Conservation (phyloP, 768 basidiomycete genomes). For the Fibroporia radiculosa region DNA sequence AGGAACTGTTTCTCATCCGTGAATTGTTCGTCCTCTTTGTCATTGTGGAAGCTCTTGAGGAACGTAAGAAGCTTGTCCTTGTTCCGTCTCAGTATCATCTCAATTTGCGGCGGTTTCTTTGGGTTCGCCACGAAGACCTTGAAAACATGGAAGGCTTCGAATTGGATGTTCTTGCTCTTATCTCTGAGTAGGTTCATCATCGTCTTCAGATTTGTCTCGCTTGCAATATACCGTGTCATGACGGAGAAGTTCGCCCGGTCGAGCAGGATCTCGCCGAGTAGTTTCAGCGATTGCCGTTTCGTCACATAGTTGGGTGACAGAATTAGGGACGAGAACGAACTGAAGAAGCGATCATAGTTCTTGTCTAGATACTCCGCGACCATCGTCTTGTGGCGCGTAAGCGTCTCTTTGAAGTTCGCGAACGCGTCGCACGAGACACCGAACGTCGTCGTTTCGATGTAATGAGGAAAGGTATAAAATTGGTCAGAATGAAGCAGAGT, state of each 20-base stretch:
- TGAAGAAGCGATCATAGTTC: conserved; percentile 99
- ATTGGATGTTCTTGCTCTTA: conserved; percentile 99
- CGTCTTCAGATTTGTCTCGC: conserved; percentile 96
- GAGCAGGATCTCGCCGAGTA: conserved; percentile 94
- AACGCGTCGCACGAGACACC: conserved; percentile 98
- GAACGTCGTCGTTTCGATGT: conserved; percentile 96
- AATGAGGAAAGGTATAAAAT: conserved; percentile 94
- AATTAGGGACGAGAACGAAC: conserved; percentile 87
- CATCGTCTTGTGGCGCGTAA: conserved; percentile 97
- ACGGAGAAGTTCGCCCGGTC: conserved; percentile 98
- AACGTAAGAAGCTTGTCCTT: conserved; percentile 89
- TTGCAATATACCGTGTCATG: conserved; percentile 96
- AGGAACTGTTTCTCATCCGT: conserved; percentile 97
- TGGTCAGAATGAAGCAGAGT: conserved; percentile 88
- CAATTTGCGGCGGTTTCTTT: conserved; percentile 96
- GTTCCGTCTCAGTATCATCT: conserved; percentile 82
- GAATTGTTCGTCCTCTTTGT: conserved; percentile 98
- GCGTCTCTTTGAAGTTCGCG: conserved; percentile 93
- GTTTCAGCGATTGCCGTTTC: conserved; percentile 97
- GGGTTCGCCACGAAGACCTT: conserved; percentile 99
- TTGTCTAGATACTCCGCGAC: conserved; percentile 94
- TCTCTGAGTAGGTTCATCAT: conserved; percentile 99
- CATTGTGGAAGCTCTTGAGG: conserved; percentile 92
- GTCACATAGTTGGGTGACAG: conserved; percentile 96
- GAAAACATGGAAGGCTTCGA: conserved; percentile 99